Conservation (phyloP, 2,329 filamentous ascomycete species). For the Hypoxylon sp. region DNA sequence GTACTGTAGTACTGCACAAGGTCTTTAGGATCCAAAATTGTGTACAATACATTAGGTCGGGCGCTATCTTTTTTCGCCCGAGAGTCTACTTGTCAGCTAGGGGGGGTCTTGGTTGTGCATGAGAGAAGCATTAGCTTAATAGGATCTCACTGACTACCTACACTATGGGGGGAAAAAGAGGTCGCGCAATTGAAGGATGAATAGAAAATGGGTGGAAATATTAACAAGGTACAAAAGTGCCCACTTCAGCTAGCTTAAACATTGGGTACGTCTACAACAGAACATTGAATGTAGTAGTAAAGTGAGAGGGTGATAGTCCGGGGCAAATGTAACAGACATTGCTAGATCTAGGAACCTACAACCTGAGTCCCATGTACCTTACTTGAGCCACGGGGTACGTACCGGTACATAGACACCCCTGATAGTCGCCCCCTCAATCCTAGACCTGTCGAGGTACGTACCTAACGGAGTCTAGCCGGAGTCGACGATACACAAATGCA, state of each 20-base stretch:
- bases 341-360: slow-evolving; percentile 43
- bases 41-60: slow-evolving; percentile 31
- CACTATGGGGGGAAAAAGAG: slow-evolving; percentile 9
- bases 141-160: slow-evolving; percentile 31
- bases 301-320: slow-evolving; percentile 42
- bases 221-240: slow-evolving; percentile 34
- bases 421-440: slow-evolving; percentile 26
- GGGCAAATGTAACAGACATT: slow-evolving; percentile 45
- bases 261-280: slow-evolving; percentile 31
- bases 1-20: slow-evolving; percentile 16
- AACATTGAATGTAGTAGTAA: slow-evolving; percentile 5
- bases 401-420: slow-evolving; percentile 41
- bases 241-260: slow-evolving; percentile 39
- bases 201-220: slow-evolving; percentile 31
- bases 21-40: slow-evolving; percentile 13
- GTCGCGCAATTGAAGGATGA: slow-evolving; percentile 43
- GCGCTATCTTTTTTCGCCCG: slow-evolving; percentile 29
- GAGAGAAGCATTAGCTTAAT: slow-evolving; percentile 24
- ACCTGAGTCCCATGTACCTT: slow-evolving; percentile 41
- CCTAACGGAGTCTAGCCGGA: slow-evolving; percentile 37
- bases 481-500: slow-evolving; percentile 32
- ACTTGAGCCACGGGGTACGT: slow-evolving; percentile 31
- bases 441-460: slow-evolving; percentile 30
- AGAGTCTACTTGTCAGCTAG: slow-evolving; percentile 11
- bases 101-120: slow-evolving; percentile 21